Evolutionary conservation across 2,329 filamentous ascomycete genomes (phyloP).

Genomic region (Ophiostoma sp.): DNA sequence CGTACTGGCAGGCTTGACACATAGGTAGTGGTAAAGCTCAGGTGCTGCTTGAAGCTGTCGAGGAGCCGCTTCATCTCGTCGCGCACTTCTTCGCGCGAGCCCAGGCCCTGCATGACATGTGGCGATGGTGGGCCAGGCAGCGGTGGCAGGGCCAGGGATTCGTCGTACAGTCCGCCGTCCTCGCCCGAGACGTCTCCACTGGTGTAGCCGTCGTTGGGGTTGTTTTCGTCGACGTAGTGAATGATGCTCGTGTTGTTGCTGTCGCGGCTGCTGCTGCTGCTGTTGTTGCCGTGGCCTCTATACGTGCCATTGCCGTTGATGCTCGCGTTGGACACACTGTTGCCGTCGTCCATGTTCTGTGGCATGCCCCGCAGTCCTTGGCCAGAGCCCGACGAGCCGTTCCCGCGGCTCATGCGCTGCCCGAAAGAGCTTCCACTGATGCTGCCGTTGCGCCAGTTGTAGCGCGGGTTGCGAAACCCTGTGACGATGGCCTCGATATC

Average conservation of each 20-base stretch:
- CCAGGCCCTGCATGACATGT: constrained; percentile 42
- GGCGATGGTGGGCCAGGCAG: constrained; percentile 37
- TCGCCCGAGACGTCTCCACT: constrained; percentile 10
- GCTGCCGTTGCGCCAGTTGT: constrained; percentile 2
- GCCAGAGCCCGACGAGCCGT: too few relatives aligned
- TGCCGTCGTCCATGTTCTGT: neutral
- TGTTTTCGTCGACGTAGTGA: constrained; percentile 8
- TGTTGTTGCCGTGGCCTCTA: too few relatives aligned
- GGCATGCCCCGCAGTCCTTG: neutral
- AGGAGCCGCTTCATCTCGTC: constrained; percentile 40
- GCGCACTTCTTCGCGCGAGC: constrained; percentile 33
- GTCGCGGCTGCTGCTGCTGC: constrained; percentile 1
- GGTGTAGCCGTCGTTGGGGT: constrained; percentile 6
- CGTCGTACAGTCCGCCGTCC: constrained; percentile 9
- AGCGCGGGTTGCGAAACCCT: neutral
- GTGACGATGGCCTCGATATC: neutral
- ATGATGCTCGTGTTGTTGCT: constrained; percentile 11
- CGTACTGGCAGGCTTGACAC: constrained; percentile 30
- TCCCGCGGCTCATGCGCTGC: constrained; percentile 4
- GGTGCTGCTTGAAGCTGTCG: constrained; percentile 34
- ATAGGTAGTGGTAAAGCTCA: constrained; percentile 32
- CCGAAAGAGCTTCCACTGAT: neutral
- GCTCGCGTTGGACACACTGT: neutral
- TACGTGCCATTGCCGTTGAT: neutral
- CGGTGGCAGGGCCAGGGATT: constrained; percentile 21